Base-by-base conservation (phyloP, 2,329 filamentous ascomycete species). In the Phaeosphaeria sp. region DNA sequence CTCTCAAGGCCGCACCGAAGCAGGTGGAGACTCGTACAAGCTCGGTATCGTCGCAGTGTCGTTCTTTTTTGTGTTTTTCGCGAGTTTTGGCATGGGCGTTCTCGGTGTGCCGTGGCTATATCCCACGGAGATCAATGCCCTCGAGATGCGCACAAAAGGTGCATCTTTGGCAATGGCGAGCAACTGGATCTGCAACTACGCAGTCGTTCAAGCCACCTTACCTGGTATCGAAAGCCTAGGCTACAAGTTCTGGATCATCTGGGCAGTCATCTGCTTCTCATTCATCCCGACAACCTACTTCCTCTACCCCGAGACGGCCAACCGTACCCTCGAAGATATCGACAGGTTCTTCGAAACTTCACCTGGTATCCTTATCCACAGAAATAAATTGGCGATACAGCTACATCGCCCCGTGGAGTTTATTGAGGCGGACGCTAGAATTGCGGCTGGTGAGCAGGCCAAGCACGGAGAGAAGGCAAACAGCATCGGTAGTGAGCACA, bases 241-340 rank as follows among this genome's bases (percentile, higher is more conserved):
- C 5, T 86, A 82, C 78, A 80, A 79, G 53, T 86, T 82, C 52
- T 86, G 81, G 73, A 78, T 86, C 33, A 78, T 86, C 61, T 87
- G 84, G 72, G 81, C 83, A 1, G 78, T 80, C n/a, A 79, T 84
- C 65, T 85, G 84, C 72, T 82, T 80, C 39, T 74, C 77, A 18
- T 84, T 85, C 54, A 72, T 85, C 44, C 83, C 83, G 1, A 77
- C 83, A 41, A 79, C 83, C 5, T 84, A 81, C 65, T 75, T 82
- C 56, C 76, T 85, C 46, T 84, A 84, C 54, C 84, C 84, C 0
- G 84, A 86, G 68, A 86, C 85, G 0, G 70, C 72, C 6, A 72
- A 80, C 47, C 50, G 70, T 1, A 73, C 81, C 0, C 73, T 84
- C 6, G 82, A 84, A 63, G 81, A 83, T 46, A 82, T 83, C 68